Evolutionary conservation across 768 basidiomycete species (phyloP).

Genomic region (Mycena vulgaris): DNA sequence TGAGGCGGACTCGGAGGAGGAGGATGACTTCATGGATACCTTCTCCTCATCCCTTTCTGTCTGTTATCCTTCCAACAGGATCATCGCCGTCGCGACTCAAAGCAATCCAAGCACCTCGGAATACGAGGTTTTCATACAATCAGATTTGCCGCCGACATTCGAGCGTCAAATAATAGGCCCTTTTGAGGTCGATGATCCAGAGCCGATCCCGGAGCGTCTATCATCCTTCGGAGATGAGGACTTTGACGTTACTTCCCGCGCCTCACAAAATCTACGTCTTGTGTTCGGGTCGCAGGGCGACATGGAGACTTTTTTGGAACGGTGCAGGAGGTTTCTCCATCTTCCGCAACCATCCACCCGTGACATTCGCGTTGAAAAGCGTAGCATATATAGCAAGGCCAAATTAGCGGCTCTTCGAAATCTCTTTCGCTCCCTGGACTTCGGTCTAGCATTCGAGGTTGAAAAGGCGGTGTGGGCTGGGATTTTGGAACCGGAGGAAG

Average conservation of each 20-base stretch:
- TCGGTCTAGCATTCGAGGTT: slow-evolving; percentile 55
- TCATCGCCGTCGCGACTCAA: slow-evolving; percentile 43
- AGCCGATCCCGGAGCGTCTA: slow-evolving; percentile 25
- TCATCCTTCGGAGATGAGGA: slow-evolving; percentile 46
- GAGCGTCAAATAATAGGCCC: not conserved
- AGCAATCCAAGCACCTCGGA: slow-evolving; percentile 18
- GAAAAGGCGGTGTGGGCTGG: slow-evolving; percentile 53
- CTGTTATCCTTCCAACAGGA: slow-evolving; percentile 39
- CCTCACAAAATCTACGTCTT: slow-evolving; percentile 48
- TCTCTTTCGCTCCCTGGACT: slow-evolving; percentile 46
- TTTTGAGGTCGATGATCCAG: slow-evolving; percentile 26
- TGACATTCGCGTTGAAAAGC: slow-evolving; percentile 40
- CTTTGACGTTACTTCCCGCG: slow-evolving; percentile 42
- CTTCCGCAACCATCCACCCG: slow-evolving; percentile 24
- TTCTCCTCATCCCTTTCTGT: slow-evolving; percentile 26
- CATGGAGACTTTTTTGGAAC: slow-evolving; percentile 47
- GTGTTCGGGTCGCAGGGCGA: slow-evolving; percentile 46
- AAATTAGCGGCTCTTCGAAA: slow-evolving; percentile 36
- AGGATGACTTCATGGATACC: not conserved
- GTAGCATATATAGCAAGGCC: slow-evolving; percentile 25
- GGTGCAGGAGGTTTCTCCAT: slow-evolving; percentile 39
- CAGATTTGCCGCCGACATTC: slow-evolving; percentile 49
- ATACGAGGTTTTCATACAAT: slow-evolving; percentile 48
- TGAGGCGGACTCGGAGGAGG: not conserved
- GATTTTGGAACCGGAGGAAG: slow-evolving; percentile 43